A percentile compares a stretch with the other conserved stretches of the same genome.
These are phyloP conservation scores for Sclerotinia minor DNA, from an alignment of 2,329 filamentous ascomycete genomes.

Conservation along the genomic window DNA sequence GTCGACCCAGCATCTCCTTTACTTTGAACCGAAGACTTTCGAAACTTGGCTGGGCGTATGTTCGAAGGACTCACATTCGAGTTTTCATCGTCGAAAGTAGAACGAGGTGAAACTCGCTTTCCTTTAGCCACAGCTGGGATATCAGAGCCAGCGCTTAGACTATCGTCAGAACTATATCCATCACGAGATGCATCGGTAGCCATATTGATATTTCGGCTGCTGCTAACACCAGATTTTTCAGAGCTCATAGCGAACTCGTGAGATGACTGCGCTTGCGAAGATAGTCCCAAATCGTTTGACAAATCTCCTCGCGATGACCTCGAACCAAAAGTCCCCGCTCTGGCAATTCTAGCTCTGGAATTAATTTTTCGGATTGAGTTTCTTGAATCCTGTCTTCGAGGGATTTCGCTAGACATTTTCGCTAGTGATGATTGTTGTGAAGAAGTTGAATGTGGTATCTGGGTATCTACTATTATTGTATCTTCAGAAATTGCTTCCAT, in stretches of 20 bases:
- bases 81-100: background rate
- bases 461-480: background rate
- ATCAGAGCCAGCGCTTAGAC: background rate
- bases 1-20: background rate
- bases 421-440: background rate
- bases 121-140: background rate
- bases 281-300: background rate
- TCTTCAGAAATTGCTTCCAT: slow-evolving; percentile 1
- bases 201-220: background rate
- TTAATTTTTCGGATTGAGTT: background rate
- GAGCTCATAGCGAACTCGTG: background rate
- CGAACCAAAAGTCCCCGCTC: background rate
- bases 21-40: background rate
- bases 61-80: background rate
- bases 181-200: background rate
- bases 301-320: background rate
- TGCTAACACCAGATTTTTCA: too few species aligned
- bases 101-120: background rate
- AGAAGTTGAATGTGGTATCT: too few species aligned
- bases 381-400: background rate
- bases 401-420: background rate
- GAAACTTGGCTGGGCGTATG: background rate
- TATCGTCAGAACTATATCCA: background rate
- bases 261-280: background rate
- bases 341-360: background rate